Base-by-base conservation (phyloP, 1,284 basidiomycete species). In the Sporisorium reilianum region DNA sequence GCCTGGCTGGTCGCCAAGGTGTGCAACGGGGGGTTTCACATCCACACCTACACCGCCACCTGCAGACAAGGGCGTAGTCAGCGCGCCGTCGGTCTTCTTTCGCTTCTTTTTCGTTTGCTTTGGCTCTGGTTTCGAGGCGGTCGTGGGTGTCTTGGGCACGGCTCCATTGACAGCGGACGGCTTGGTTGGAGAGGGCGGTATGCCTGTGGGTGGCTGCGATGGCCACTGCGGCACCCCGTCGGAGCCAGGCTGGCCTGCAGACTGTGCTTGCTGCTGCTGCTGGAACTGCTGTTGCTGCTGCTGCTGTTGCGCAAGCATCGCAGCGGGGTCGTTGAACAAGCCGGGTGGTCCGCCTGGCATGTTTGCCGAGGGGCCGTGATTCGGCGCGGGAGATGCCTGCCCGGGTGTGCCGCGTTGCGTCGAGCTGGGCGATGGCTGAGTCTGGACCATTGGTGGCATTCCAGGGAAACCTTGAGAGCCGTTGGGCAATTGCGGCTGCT, bases 101-200 rank as follows among this genome's bases (percentile, higher is more conserved):
- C 65, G 70, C 55, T 74, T 75, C 62, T 63, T 75, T 46, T 75
- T 75, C 3, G 48, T 32, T 34, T 60, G 64, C 36, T 65, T 68
- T 44, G 57, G 30, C n/a, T 76, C 68, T 16, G 57, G 54, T 30
- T 76, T 76, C 45, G 38, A 28, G 3, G 55, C 30, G 22, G 64
- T 34, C 5, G 59, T 45, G 3, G 65, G 67, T 4, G 75, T 62
- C 26, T 67, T 56, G 6, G 73, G 64, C 18, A 41, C 38, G 3
- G 56, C 50, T 14, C 64, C 64, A 36, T 67, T 67, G 5, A 28
- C 30, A 3, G 46, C 49, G n/a, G 59, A 52, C 28, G 57, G 26
- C 49, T 71, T 71, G 28, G 55, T 66, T 4, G 73, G 73, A 38
- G 68, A 68, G 12, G 65, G 26, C 30, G 55, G 54, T 48, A 64